A percentile compares a stretch with the other conserved stretches of the same genome.
Evolutionary conservation across 768 basidiomycete genomes (phyloP).

Genomic region (Lentinula sp.): DNA sequence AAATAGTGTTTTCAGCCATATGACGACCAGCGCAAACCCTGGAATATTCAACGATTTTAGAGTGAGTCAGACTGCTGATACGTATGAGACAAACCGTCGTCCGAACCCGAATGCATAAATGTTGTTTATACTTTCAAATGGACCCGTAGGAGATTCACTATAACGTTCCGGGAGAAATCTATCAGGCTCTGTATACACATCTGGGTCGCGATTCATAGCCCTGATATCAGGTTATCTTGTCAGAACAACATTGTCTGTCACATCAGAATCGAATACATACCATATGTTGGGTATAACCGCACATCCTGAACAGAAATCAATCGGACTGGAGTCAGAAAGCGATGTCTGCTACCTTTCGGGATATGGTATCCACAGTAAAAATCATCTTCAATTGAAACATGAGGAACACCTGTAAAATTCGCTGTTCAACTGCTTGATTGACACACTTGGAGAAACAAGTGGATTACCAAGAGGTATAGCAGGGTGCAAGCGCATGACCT

Average conservation of each 20-base stretch:
- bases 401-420: not conserved
- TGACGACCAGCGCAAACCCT: not conserved
- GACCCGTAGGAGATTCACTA: not conserved
- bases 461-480: not conserved
- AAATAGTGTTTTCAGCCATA: conserved; percentile 2
- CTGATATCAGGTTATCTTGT: not conserved
- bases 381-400: conserved; percentile 16
- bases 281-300: not conserved
- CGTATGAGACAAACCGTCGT: not conserved
- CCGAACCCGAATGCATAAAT: not conserved
- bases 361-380: conserved; percentile 11
- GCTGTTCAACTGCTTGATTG: no score
- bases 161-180: conserved; percentile 10
- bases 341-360: conserved; percentile 15
- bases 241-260: not conserved
- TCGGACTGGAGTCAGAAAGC: not conserved
- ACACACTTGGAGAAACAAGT: no score
- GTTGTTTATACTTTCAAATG: not conserved
- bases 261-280: not conserved
- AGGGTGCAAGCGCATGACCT: not conserved
- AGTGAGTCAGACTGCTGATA: not conserved
- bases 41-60: not conserved
- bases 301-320: not conserved
- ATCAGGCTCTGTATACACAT: conserved; percentile 11
- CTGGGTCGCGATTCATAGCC: not conserved